These are phyloP conservation scores for Arabis hirsuta DNA, from an alignment of 345 rosid genomes.

Conservation along the genomic window DNA sequence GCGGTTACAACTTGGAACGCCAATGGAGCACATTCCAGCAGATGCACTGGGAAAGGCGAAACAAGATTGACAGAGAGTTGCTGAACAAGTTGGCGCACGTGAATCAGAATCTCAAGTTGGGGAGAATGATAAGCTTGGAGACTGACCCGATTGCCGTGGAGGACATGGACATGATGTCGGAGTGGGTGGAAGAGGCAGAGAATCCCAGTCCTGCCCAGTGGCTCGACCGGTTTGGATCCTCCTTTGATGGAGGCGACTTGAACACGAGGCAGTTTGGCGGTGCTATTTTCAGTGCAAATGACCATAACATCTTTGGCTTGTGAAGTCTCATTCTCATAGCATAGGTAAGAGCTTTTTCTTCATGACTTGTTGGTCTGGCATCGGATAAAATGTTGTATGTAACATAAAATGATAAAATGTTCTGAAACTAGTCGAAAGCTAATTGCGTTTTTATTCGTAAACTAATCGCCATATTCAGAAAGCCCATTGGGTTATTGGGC, in stretches of 20 bases:
- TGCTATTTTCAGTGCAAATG: slow-evolving; percentile 62
- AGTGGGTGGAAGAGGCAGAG: slow-evolving; percentile 89
- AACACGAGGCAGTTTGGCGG: slow-evolving; percentile 79
- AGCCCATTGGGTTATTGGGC: slow-evolving; percentile 28
- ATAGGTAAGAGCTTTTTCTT: background rate
- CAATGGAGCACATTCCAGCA: slow-evolving; percentile 84
- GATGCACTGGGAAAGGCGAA: slow-evolving; percentile 80
- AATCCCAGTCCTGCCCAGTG: slow-evolving; percentile 75
- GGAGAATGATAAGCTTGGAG: slow-evolving; percentile 57
- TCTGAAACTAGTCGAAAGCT: background rate
- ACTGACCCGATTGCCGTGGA: slow-evolving; percentile 65
- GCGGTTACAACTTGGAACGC: slow-evolving; percentile 71
- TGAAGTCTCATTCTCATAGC: slow-evolving; percentile 39
- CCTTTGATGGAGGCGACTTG: slow-evolving; percentile 78
- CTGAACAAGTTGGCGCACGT: slow-evolving; percentile 67
- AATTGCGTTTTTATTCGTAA: too few species aligned
- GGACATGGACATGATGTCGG: slow-evolving; percentile 91
- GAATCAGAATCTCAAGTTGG: slow-evolving; percentile 77
- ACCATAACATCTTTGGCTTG: slow-evolving; percentile 66
- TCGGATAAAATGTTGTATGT: background rate
- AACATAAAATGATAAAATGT: too few species aligned
- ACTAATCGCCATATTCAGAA: background rate
- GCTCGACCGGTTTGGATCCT: slow-evolving; percentile 82
- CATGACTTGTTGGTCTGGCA: background rate
- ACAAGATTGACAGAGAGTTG: slow-evolving; percentile 79